Evolutionary conservation across 441 rosid genomes (phyloP).

Genomic region (Croton setiger): DNA sequence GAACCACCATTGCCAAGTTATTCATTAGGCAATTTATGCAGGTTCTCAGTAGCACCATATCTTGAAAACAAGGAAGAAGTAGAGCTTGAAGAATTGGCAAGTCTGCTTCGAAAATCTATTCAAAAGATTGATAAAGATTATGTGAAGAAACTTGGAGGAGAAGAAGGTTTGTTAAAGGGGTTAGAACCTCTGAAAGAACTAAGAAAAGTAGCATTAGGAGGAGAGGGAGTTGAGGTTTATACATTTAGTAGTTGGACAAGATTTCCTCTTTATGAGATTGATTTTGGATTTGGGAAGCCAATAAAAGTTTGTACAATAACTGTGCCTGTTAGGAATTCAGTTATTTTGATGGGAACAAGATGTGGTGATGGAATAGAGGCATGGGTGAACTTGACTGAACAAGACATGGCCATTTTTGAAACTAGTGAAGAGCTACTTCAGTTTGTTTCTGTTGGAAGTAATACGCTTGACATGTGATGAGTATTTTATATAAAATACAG

Average conservation of each 20-base stretch:
- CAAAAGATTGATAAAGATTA: neutral
- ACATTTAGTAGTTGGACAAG: slow-evolving; percentile 27
- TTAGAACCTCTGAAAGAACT: slow-evolving; percentile 7
- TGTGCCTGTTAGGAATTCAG: slow-evolving; percentile 20
- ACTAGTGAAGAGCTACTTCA: slow-evolving; percentile 15
- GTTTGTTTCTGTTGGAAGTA: too few species aligned
- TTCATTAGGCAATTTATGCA: slow-evolving; percentile 21
- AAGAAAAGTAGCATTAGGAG: neutral
- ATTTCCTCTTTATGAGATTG: slow-evolving; percentile 21
- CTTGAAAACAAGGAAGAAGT: neutral
- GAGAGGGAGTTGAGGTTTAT: slow-evolving; percentile 13
- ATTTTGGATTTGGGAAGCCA: slow-evolving; percentile 22
- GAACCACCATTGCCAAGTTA: slow-evolving; percentile 22
- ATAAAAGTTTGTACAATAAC: slow-evolving; percentile 19
- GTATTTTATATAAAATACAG: too few species aligned
- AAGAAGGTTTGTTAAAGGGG: neutral
- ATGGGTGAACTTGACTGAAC: slow-evolving; percentile 18
- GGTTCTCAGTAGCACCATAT: slow-evolving; percentile 16
- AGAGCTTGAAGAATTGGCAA: slow-evolving; percentile 14
- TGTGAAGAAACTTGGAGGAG: slow-evolving; percentile 16
- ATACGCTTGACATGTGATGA: too few species aligned
- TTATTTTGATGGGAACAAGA: slow-evolving; percentile 20
- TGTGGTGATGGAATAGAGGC: slow-evolving; percentile 21
- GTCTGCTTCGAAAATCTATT: slow-evolving; percentile 3
- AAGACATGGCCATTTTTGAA: slow-evolving; percentile 17